Evolutionary conservation across 1,284 basidiomycete species (phyloP).

Genomic region (Cryptococcus sp.): DNA sequence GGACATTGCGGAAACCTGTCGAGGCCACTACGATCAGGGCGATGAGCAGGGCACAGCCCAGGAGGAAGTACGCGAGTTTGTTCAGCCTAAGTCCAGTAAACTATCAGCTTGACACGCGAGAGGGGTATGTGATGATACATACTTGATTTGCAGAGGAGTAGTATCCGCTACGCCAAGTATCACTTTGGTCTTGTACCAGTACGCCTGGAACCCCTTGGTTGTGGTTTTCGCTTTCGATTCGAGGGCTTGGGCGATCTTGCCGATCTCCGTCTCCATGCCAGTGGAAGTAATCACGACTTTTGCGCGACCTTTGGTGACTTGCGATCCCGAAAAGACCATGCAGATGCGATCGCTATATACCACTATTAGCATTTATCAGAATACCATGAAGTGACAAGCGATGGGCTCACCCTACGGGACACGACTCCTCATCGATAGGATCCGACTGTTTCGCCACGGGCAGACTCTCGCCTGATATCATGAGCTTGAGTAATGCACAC

Average conservation of each 20-base stretch:
- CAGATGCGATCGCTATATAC: constrained; percentile 41
- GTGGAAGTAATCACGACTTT: constrained; percentile 63
- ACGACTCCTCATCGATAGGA: constrained; percentile 51
- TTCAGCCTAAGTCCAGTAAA: constrained; percentile 44
- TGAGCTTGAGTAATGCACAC: too few species aligned
- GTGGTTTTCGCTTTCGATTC: constrained; percentile 50
- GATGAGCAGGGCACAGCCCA: constrained; percentile 61
- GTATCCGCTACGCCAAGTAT: constrained; percentile 56
- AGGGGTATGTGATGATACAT: constrained; percentile 15
- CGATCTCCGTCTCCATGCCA: constrained; percentile 69
- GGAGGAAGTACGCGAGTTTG: constrained; percentile 65
- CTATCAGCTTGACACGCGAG: neutral
- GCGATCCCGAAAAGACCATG: constrained; percentile 61
- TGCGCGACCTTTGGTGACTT: constrained; percentile 67
- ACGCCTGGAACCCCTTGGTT: constrained; percentile 47
- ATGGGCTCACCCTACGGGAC: constrained; percentile 57
- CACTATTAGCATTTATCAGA: neutral
- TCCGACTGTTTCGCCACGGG: constrained; percentile 64
- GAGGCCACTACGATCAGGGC: constrained; percentile 64
- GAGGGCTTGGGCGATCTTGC: constrained; percentile 61
- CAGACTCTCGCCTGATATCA: constrained; percentile 54
- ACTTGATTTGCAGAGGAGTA: constrained; percentile 66
- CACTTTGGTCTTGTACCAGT: constrained; percentile 52
- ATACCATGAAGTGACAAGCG: constrained; percentile 23
- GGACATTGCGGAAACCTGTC: constrained; percentile 57